These are phyloP conservation scores for Phytophthora sansomeana DNA, from an alignment of 352 stramenopile species.

Conservation along the genomic window DNA sequence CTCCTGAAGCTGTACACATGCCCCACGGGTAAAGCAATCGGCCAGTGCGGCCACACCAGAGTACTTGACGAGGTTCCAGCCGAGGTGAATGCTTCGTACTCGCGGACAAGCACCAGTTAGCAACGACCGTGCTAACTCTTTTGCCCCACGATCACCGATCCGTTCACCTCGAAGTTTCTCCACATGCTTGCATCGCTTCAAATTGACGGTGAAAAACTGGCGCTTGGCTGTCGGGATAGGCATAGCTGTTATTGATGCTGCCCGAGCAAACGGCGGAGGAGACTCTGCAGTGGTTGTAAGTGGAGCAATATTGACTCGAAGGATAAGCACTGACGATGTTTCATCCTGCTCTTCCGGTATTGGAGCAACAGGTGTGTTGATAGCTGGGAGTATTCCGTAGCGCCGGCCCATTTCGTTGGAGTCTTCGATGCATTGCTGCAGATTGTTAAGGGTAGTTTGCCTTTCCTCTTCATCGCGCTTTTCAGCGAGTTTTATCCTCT, in stretches of 20 bases:
- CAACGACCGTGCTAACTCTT: slow-evolving; percentile 66
- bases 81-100: slow-evolving; percentile 60
- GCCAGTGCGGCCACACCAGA: slow-evolving; percentile 55
- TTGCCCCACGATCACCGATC: slow-evolving; percentile 63
- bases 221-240: slow-evolving; percentile 36
- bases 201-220: slow-evolving; percentile 74
- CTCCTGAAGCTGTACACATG: slow-evolving; percentile 57
- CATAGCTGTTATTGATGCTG: neutral
- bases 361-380: slow-evolving; percentile 47
- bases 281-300: neutral
- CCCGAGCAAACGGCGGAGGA: neutral
- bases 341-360: slow-evolving; percentile 58
- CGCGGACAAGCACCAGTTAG: slow-evolving; percentile 74
- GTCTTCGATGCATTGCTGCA: slow-evolving; percentile 45
- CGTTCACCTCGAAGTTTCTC: slow-evolving; percentile 63
- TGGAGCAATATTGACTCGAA: slow-evolving; percentile 54
- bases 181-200: slow-evolving; percentile 80
- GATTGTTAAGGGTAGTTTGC: slow-evolving; percentile 9
- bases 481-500: slow-evolving; percentile 20
- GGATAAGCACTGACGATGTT: slow-evolving; percentile 53
- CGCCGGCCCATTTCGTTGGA: slow-evolving; percentile 56
- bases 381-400: slow-evolving; percentile 61
- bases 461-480: slow-evolving; percentile 31
- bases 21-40: slow-evolving; percentile 63
- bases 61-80: slow-evolving; percentile 77